Conservation (phyloP, 805 yeast species). For the Candida lessepsii region DNA sequence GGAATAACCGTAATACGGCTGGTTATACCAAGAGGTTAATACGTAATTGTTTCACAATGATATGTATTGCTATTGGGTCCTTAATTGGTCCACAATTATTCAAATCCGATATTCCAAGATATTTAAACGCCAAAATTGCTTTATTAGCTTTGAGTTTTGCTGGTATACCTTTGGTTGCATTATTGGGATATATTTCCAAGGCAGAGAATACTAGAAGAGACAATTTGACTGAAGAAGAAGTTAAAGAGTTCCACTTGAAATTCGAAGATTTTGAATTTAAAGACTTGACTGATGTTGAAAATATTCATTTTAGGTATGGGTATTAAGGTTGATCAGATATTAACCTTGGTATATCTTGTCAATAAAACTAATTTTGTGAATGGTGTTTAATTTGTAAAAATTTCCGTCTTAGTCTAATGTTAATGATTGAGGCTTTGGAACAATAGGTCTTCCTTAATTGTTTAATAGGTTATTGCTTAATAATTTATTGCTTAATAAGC, state of each 20-base stretch:
- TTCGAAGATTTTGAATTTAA: constrained; percentile 33
- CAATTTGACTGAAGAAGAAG: constrained; percentile 15
- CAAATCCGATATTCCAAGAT: constrained; percentile 51
- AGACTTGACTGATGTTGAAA: constrained; percentile 61
- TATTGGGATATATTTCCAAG: constrained; percentile 43
- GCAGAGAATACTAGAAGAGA: constrained; percentile 55
- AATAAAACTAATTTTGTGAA: no score
- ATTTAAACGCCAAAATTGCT: constrained; percentile 58
- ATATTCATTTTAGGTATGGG: constrained; percentile 55
- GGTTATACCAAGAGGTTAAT: constrained; percentile 75
- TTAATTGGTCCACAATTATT: constrained; percentile 70
- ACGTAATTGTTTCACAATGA: constrained; percentile 55
- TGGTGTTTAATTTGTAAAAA: no score
- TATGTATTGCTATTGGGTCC: constrained; percentile 67
- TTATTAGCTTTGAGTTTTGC: constrained; percentile 50
- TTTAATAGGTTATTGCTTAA: no score
- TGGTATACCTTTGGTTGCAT: constrained; percentile 41
- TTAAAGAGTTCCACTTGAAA: constrained; percentile 20
- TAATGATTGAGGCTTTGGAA: no score
- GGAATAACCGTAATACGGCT: constrained; percentile 65
- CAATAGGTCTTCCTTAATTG: no score
- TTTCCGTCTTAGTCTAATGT: no score
- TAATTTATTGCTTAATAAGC: no score
- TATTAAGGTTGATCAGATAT: no score
- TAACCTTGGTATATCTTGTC: no score